Evolutionary conservation across 345 rosid genomes (phyloP).

Genomic region (Xanthoceras sorbifolium): DNA sequence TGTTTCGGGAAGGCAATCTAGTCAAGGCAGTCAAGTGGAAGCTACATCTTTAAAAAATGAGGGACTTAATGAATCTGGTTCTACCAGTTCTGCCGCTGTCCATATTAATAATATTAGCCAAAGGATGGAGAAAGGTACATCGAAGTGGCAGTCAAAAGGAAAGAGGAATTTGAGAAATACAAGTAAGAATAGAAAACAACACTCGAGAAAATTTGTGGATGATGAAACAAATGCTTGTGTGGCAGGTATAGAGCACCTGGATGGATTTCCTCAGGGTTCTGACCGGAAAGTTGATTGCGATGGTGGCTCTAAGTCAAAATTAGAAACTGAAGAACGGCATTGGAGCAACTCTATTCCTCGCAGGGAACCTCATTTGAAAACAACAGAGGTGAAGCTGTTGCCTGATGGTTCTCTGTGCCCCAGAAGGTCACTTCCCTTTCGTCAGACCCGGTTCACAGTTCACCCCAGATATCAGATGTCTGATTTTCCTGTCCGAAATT

Average conservation of each 20-base stretch:
- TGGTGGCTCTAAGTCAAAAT: constrained; percentile 31
- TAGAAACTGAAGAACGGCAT: constrained; percentile 35
- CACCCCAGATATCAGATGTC: constrained; percentile 50
- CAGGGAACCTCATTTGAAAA: constrained; percentile 35
- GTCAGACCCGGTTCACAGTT: constrained; percentile 52
- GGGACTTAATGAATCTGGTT: constrained; percentile 46
- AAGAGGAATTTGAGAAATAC: constrained; percentile 88
- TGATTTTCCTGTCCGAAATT: constrained; percentile 42
- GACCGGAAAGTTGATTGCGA: constrained; percentile 40
- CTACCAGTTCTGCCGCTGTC: constrained; percentile 34
- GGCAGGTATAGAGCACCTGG: constrained; percentile 32
- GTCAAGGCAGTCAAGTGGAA: constrained; percentile 52
- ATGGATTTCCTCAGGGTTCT: constrained; percentile 39
- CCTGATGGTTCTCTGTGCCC: constrained; percentile 42
- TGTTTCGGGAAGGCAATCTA: constrained; percentile 44
- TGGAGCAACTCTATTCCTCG: constrained; percentile 40
- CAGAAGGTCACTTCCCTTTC: constrained; percentile 60
- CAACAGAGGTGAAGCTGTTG: constrained; percentile 32
- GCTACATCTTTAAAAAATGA: constrained; percentile 42
- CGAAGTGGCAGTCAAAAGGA: constrained; percentile 94
- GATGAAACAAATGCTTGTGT: constrained; percentile 42
- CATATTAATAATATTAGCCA: constrained; percentile 42
- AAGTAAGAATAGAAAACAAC: constrained; percentile 64
- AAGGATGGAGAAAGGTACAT: constrained; percentile 61
- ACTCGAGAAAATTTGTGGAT: constrained; percentile 47